Base-by-base conservation (phyloP, 805 yeast genomes). In the Ogataea pilisensis region DNA sequence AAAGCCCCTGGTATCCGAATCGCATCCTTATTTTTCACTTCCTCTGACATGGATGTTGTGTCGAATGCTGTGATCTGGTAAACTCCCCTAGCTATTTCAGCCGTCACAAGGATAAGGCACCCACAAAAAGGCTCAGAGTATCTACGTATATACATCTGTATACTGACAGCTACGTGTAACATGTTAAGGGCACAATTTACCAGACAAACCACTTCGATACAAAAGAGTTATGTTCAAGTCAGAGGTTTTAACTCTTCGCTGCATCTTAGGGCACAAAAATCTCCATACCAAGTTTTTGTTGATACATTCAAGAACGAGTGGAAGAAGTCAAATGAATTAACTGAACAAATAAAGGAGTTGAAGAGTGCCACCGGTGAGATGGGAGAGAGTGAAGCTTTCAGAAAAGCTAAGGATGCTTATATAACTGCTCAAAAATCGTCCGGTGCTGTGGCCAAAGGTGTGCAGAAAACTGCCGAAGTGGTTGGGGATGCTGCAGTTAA, bases 351-450 rank as follows among this genome's bases (percentile, higher is more conserved):
- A 59, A 93, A 91, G 65, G 95, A 96, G 13, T 73, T 93, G 41
- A 95, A 88, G 61, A 96, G 90, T 65, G 98, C 95, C 51, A 87
- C 97, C 3, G 98, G 96, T 31, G 80, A 89, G 54, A 75, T 93
- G 62, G 87, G 95, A 25, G 98, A 93, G 53, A 82, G 93, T 37
- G 96, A 89, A 40, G 95, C 98, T 3, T 90, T 86, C 69, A 86
- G 83, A 62, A 79, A 76, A 55, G 99, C 99, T 26, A 83, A 85
- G 58, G 96, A 89, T 45, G 99, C 99, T 0, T 88, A 83, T 54
- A 85, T 85, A 41, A 75, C 72, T 41, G 96, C 98, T 3, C 93
- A 85, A 55, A 80, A 78, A 58, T 75, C 78, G 12, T 64, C 75
- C 16, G 81, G 85, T 12, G 59, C 58, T 19, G 73, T 80, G n/a